Conservation (phyloP, 768 basidiomycete species). For the Leucosporidium yakuticum region DNA sequence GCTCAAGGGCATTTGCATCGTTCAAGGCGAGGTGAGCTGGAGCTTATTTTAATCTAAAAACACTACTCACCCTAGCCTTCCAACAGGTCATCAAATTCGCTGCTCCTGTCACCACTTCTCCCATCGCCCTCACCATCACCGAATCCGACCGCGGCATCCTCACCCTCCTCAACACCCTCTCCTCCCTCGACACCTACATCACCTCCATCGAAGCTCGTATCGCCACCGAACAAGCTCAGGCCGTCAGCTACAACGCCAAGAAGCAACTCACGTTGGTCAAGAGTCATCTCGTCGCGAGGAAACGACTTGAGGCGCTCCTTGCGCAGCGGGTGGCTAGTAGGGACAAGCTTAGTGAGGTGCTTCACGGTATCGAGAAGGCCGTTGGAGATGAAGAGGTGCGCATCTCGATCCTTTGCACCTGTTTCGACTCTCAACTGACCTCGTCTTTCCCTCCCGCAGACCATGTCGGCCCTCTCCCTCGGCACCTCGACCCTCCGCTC, state of each 20-base stretch:
- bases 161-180: constrained; percentile 21
- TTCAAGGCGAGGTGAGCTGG: constrained; percentile 20
- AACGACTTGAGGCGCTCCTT: constrained; percentile 20
- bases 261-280: constrained; percentile 21
- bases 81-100: constrained; percentile 31
- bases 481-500: constrained; percentile 23
- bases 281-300: constrained; percentile 12
- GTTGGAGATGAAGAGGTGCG: constrained; percentile 30
- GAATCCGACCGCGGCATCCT: constrained; percentile 22
- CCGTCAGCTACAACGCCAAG: not conserved
- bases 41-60: not conserved
- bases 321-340: constrained; percentile 19
- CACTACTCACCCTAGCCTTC: not conserved
- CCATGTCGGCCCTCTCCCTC: constrained; percentile 27
- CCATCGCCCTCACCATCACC: constrained; percentile 7
- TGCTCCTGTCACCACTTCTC: not conserved
- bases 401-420: not conserved
- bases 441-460: constrained; percentile 1
- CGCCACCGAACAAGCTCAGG: not conserved
- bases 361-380: constrained; percentile 24
- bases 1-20: constrained; percentile 10
- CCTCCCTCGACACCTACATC: constrained; percentile 21
- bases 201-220: constrained; percentile 23
- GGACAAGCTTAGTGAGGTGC: constrained; percentile 20
- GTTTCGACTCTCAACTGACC: not conserved